Conservation (phyloP, 257 asterid species). For the Petrea volubilis region DNA sequence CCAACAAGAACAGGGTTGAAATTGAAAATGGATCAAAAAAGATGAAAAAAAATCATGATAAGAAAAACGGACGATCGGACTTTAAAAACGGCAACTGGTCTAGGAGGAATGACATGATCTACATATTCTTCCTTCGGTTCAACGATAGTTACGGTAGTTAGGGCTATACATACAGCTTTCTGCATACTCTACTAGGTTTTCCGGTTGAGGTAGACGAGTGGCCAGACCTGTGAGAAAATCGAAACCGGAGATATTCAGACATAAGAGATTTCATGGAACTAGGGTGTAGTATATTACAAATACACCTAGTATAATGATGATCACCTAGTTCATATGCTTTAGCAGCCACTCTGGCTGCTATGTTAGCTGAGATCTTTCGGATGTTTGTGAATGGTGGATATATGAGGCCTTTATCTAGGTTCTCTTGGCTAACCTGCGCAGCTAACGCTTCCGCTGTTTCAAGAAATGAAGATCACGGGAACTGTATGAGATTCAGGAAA, state of each 20-base stretch:
- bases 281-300: not conserved
- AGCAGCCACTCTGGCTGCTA: conserved; percentile 89
- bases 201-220: conserved; percentile 79
- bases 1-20: conserved; percentile 5
- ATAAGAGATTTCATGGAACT: not conserved
- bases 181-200: conserved; percentile 64
- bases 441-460: conserved; percentile 92
- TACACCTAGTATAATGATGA: not conserved
- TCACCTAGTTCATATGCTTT: conserved; percentile 91
- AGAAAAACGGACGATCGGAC: conserved; percentile 9
- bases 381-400: conserved; percentile 84
- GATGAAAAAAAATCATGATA: not conserved
- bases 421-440: conserved; percentile 69
- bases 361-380: conserved; percentile 84
- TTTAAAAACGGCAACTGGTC: conserved; percentile 21
- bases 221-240: conserved; percentile 63
- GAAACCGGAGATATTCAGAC: conserved; percentile 5
- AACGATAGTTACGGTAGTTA: conserved; percentile 72
- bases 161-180: conserved; percentile 97
- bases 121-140: conserved; percentile 23
- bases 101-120: no score
- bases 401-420: conserved; percentile 76
- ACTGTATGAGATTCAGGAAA: not conserved
- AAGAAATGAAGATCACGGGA: not conserved
- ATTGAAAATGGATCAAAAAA: not conserved